Conservation (phyloP, 345 rosid genomes). For the Aquilaria yunnanensis region DNA sequence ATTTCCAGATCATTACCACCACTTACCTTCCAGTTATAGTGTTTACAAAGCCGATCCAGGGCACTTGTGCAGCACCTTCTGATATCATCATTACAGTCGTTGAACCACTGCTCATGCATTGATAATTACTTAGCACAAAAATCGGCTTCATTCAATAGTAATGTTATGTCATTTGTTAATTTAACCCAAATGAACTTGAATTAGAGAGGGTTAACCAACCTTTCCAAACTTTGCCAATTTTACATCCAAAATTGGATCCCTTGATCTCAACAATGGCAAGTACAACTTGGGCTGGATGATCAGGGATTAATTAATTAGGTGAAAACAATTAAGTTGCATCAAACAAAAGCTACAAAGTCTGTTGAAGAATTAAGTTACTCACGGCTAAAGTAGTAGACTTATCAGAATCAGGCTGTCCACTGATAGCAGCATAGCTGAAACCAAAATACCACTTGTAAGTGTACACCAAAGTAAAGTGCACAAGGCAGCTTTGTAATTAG, state of each 20-base stretch:
- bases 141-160: constrained; percentile 13
- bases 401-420: constrained; percentile 26
- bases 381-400: constrained; percentile 5
- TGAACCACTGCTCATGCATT: constrained; percentile 38
- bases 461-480: background rate
- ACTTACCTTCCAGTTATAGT: constrained; percentile 47
- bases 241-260: constrained; percentile 19
- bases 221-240: constrained; percentile 44
- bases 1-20: too few species aligned
- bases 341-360: background rate
- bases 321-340: background rate
- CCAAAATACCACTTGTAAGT: background rate
- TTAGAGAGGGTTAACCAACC: constrained; percentile 22
- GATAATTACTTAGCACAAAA: too few species aligned
- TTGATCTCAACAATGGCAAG: constrained; percentile 35
- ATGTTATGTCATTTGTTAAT: too few species aligned
- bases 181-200: background rate
- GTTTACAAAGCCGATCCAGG: constrained; percentile 22
- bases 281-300: constrained; percentile 29
- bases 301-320: background rate
- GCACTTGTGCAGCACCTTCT: constrained; percentile 37
- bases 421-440: constrained; percentile 51
- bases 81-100: constrained; percentile 45
- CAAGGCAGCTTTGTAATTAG: background rate
- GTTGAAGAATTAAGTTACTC: too few species aligned